phyloP scores from a whole-genome alignment of 129 eudicot species.

The Logfia minima region DNA sequence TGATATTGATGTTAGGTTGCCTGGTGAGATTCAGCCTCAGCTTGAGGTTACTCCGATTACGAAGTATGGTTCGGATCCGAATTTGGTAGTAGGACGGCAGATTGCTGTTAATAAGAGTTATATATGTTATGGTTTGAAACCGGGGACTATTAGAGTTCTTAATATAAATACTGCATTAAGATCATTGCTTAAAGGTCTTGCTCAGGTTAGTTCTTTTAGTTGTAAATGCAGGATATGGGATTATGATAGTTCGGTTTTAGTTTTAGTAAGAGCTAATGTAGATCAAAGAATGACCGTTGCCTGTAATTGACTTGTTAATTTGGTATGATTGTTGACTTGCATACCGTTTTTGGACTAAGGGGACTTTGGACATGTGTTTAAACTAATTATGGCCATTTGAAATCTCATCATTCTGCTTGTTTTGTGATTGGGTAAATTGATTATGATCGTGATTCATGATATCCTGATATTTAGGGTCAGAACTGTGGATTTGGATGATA shows the following conservation, averaged over 20 bases:
- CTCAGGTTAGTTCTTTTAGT: constrained; percentile 46
- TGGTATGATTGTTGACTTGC: neutral
- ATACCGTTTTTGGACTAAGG: neutral
- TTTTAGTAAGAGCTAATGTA: neutral
- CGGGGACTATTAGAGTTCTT: constrained; percentile 86
- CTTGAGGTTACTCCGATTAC: constrained; percentile 97
- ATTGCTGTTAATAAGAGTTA: constrained; percentile 93
- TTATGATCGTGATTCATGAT: neutral
- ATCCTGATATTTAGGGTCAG: neutral
- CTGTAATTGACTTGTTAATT: neutral
- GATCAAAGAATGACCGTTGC: neutral
- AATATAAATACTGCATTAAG: constrained; percentile 89
- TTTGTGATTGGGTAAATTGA: neutral
- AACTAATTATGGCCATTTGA: neutral
- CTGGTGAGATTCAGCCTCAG: constrained; percentile 97
- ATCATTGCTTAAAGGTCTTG: constrained; percentile 84
- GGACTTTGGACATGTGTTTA: neutral
- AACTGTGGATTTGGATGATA: neutral
- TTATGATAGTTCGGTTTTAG: neutral
- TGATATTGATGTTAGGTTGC: constrained; percentile 76
- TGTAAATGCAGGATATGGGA: neutral
- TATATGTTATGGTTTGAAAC: constrained; percentile 89
- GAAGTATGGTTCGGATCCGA: constrained; percentile 89
- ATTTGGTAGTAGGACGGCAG: constrained; percentile 85
- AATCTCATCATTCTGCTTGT: neutral